phyloP scores from a whole-genome alignment of 805 yeast species.

The Pichia heedii region DNA sequence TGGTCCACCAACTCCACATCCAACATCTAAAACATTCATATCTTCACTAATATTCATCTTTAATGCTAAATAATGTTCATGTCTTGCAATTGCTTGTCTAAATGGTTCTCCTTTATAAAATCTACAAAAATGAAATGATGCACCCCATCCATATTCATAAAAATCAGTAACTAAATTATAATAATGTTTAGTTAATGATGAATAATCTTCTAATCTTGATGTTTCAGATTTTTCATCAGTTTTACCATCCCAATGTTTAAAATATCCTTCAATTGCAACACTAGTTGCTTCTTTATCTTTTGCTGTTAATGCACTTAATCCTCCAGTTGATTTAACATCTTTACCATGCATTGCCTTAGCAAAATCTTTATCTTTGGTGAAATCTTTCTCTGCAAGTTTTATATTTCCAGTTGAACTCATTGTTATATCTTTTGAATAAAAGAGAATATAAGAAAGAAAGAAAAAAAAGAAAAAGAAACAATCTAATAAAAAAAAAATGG shows the following conservation, averaged over 20 bases:
- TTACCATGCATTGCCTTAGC: conserved; percentile 84
- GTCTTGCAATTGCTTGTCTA: conserved; percentile 91
- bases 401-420: conserved; percentile 11
- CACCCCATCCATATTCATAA: conserved; percentile 99
- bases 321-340: conserved; percentile 51
- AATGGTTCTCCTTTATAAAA: conserved; percentile 91
- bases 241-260: conserved; percentile 96
- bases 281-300: conserved; percentile 75
- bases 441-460: not conserved
- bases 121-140: conserved; percentile 94
- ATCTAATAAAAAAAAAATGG: not conserved
- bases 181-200: conserved; percentile 87
- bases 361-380: conserved; percentile 56
- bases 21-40: conserved; percentile 91
- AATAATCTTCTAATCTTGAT: conserved; percentile 71
- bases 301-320: conserved; percentile 65
- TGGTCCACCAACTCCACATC: conserved; percentile 99
- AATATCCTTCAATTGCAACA: conserved; percentile 81
- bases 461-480: not conserved
- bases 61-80: conserved; percentile 88
- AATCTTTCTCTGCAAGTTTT: conserved; percentile 45
- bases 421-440: not conserved
- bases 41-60: conserved; percentile 72
- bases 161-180: conserved; percentile 96
- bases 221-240: conserved; percentile 64